Evolutionary conservation across 2,329 filamentous ascomycete species (phyloP), one percentile per base, ranked within the genome.

Genomic region (Fonsecaea pugnacius): DNA sequence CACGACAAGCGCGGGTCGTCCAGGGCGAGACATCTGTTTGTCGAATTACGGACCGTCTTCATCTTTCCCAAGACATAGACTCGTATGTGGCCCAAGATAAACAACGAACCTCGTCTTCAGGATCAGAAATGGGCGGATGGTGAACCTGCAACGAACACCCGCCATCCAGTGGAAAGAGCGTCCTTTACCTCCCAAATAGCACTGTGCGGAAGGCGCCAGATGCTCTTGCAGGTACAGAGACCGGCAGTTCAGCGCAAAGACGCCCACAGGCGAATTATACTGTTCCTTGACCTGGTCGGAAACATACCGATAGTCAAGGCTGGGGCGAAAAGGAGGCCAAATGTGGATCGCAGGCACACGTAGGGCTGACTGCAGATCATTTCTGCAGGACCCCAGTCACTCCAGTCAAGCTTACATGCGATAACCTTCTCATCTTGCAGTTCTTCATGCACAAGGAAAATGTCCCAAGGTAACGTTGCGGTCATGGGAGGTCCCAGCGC

Each of bases 321-420:
- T 67, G 58, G 46, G 63, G 55, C 50, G 40, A 58, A 60, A 65
- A 62, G 56, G 57, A 58, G 52, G 30, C 27, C 32, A 40, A 56
- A 38, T 59, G 55, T 63, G 64, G 64, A 63, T 63, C 43, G 32
- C 12, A 33, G 60, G 33, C 50, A 40, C n/a, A 58, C 46, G 36
- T 54, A 58, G 57, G 61, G 61, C 46, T 57, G 52, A 27, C 52
- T 63, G 60, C 64, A 66, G 59, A 58, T 63, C 64, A 64, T 66
- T 36, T 46, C 64, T 63, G 64, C 64, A 66, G 38, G 56, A 55
- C 56, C 57, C 33, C 56, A 43, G 57, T 53, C 64, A 58, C 56
- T 52, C 33, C 56, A 43, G 57, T 53, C 64, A 58, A 63, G 57
- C 61, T 64, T 58, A 61, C 58, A 35, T 48, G 27, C 27, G 43